Percentiles rank a stretch among this genome's conserved stretches.
These are phyloP conservation scores for Asterochloris erici DNA, from an alignment of 139 green algal genomes.

Conservation along the genomic window DNA sequence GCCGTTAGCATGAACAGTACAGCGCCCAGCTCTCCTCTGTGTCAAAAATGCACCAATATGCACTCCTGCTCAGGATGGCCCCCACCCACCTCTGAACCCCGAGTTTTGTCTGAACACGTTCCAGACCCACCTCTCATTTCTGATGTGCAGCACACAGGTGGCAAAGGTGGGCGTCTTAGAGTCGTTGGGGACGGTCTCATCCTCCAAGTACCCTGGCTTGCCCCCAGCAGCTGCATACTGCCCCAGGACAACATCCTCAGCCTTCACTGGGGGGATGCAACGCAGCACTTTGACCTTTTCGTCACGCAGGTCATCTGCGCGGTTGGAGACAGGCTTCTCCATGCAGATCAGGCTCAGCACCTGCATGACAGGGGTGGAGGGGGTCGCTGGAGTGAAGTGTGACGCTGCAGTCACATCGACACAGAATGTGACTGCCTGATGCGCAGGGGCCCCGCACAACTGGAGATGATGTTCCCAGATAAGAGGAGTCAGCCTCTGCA, in stretches of 20 bases:
- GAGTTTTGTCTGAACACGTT: not conserved
- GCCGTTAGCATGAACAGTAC: not conserved
- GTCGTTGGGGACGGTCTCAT: constrained; percentile 78
- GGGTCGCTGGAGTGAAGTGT: too few relatives aligned
- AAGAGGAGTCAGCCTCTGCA: too few relatives aligned
- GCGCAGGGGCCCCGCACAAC: too few relatives aligned
- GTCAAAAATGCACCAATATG: too few relatives aligned
- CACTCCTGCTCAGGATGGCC: too few relatives aligned
- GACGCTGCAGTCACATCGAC: too few relatives aligned
- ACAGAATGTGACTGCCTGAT: too few relatives aligned
- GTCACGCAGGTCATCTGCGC: constrained; percentile 89
- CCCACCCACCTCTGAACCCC: too few relatives aligned
- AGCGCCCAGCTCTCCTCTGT: not conserved
- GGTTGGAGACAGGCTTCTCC: constrained; percentile 84
- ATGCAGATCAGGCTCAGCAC: constrained; percentile 88
- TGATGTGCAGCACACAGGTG: constrained; percentile 65
- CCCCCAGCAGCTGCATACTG: constrained; percentile 77
- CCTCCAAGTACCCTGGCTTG: constrained; percentile 82
- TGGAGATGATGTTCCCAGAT: too few relatives aligned
- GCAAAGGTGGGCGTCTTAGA: constrained; percentile 90
- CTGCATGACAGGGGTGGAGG: constrained; percentile 35
- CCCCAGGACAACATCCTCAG: constrained; percentile 79
- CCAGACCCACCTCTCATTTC: constrained; percentile 76
- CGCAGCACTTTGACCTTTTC: constrained; percentile 71
- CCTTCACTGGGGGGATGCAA: constrained; percentile 57